phyloP scores from a whole-genome alignment of 129 eudicot genomes.

The Flaveria brownii region DNA sequence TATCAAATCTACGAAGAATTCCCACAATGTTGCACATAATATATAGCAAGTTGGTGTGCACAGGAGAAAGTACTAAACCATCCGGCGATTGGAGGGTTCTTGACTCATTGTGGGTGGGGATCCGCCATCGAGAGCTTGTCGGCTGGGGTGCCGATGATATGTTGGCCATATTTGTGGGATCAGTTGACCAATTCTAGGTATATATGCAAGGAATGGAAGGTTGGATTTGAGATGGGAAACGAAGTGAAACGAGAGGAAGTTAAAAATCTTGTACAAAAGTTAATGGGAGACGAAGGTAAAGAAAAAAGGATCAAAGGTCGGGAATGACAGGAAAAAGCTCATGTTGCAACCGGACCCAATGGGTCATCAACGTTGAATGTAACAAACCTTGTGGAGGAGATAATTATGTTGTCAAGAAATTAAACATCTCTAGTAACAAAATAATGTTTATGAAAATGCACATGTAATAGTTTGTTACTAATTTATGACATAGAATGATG shows the following conservation, averaged over 20 bases:
- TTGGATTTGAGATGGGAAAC: slow-evolving; percentile 16
- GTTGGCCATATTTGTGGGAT: slow-evolving; percentile 20
- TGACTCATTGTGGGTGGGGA: slow-evolving; percentile 29
- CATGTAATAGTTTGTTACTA: too few species aligned
- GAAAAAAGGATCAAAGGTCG: not conserved
- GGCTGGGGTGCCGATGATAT: slow-evolving; percentile 30
- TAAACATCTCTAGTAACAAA: not conserved
- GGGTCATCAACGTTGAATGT: slow-evolving; percentile 29
- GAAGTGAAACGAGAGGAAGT: slow-evolving; percentile 21
- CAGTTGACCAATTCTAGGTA: slow-evolving; percentile 12
- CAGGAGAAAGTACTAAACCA: slow-evolving; percentile 19
- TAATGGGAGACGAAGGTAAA: slow-evolving; percentile 30
- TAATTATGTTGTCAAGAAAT: slow-evolving; percentile 19
- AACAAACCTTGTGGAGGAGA: slow-evolving; percentile 18
- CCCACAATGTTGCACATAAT: slow-evolving; percentile 4
- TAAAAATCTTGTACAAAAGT: slow-evolving; percentile 2
- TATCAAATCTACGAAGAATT: not conserved
- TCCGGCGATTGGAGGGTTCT: slow-evolving; percentile 29
- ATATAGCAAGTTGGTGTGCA: slow-evolving; percentile 28
- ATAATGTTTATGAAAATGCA: too few species aligned
- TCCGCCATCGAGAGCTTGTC: slow-evolving; percentile 26
- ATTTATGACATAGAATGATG: too few species aligned
- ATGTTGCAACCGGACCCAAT: not conserved
- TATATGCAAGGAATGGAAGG: slow-evolving; percentile 19
- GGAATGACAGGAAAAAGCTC: slow-evolving; percentile 16